Conservation (phyloP, 106 monocot genomes). For the Apostasia ramifera region DNA sequence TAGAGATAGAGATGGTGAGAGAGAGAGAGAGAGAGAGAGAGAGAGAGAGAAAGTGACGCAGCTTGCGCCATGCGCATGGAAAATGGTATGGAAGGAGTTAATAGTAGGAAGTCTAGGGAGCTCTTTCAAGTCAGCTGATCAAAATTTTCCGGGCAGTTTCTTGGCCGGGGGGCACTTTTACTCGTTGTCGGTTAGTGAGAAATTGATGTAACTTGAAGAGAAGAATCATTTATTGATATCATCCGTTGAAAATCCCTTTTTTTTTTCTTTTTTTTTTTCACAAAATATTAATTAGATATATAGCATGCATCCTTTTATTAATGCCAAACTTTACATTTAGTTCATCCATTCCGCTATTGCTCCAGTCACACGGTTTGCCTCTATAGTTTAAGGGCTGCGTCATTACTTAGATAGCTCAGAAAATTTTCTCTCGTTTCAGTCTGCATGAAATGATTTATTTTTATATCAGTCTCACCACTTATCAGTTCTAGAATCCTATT, state of each 20-base stretch:
- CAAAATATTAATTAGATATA: too few species aligned
- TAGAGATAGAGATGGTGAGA: neutral
- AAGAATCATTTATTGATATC: neutral
- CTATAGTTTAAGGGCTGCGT: too few species aligned
- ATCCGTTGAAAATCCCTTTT: neutral
- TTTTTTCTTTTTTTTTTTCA: too few species aligned
- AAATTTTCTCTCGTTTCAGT: too few species aligned
- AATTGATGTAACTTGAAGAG: neutral
- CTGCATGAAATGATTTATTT: too few species aligned
- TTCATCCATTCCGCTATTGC: too few species aligned
- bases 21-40: neutral
- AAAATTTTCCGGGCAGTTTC: neutral
- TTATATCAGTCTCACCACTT: too few species aligned
- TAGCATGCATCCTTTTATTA: too few species aligned
- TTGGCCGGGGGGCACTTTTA: neutral
- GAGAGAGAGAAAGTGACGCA: neutral
- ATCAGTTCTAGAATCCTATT: too few species aligned
- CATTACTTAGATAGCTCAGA: too few species aligned
- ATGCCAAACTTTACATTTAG: too few species aligned
- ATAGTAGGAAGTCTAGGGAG: neutral
- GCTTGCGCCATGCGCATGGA: neutral
- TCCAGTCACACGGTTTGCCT: too few species aligned
- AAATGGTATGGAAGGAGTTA: neutral
- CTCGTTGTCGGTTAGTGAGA: neutral
- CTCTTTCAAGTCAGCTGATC: neutral